phyloP scores from a whole-genome alignment of 768 basidiomycete genomes.

The Mycena crocata region DNA sequence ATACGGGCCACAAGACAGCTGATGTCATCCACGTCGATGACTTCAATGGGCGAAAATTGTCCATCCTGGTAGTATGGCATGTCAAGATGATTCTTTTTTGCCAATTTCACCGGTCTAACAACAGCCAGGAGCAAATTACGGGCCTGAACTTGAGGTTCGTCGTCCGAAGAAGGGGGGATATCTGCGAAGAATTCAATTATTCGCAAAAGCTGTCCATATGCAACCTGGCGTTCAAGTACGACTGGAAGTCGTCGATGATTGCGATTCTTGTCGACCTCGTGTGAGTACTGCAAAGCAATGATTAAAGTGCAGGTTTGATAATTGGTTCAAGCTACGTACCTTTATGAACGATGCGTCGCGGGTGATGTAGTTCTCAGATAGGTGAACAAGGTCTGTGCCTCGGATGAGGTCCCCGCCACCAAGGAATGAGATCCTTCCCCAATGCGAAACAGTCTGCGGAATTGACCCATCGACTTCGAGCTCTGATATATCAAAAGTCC shows the following conservation, averaged over 20 bases:
- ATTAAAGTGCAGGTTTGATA: neutral
- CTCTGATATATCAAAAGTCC: neutral
- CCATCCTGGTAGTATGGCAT: constrained; percentile 16
- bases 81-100: neutral
- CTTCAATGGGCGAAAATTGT: constrained; percentile 14
- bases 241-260: constrained; percentile 1
- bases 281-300: constrained; percentile 13
- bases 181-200: constrained; percentile 9
- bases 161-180: neutral
- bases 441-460: constrained; percentile 6
- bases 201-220: constrained; percentile 21
- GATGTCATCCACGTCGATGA: constrained; percentile 27
- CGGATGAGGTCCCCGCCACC: constrained; percentile 22
- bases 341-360: constrained; percentile 22
- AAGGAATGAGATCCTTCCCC: constrained; percentile 20
- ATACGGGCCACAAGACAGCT: constrained; percentile 27
- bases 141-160: neutral
- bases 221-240: constrained; percentile 9
- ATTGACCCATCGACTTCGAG: neutral
- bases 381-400: neutral
- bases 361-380: neutral
- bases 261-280: constrained; percentile 15
- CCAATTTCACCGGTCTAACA: constrained; percentile 7
- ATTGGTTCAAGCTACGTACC: neutral
- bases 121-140: constrained; percentile 14